Percentiles rank a stretch among this genome's conserved stretches.
phyloP scores from a whole-genome alignment of 352 stramenopile genomes.

The Thraustochytrium striatum region DNA sequence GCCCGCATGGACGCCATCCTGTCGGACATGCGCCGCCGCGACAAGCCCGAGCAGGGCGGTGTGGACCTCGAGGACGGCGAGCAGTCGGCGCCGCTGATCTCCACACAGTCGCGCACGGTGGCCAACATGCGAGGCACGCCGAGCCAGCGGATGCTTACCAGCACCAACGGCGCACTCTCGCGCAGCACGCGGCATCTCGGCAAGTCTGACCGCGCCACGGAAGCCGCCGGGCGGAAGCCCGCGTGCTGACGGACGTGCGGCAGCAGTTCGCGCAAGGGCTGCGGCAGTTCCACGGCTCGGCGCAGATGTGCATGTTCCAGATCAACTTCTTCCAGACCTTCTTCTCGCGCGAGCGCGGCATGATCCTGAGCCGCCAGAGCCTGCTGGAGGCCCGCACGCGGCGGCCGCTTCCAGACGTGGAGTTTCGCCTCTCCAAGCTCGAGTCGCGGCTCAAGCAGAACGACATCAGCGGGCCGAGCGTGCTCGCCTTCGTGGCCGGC shows the following conservation, averaged over 20 bases:
- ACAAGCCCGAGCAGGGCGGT: too few relatives aligned
- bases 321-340: constrained; percentile 35
- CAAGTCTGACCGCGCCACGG: background rate
- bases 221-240: background rate
- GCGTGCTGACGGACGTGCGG: constrained; percentile 2
- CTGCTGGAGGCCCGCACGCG: background rate
- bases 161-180: too few relatives aligned
- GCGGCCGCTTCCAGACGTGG: background rate
- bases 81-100: too few relatives aligned
- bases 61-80: too few relatives aligned
- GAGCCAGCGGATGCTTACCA: too few relatives aligned
- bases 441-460: background rate
- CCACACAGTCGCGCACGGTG: too few relatives aligned
- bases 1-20: too few relatives aligned
- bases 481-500: constrained; percentile 41
- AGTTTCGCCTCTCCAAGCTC: constrained; percentile 30
- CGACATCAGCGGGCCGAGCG: background rate
- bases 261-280: background rate
- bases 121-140: too few relatives aligned
- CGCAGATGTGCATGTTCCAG: constrained; percentile 30
- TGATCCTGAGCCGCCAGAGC: background rate
- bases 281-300: background rate
- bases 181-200: too few relatives aligned
- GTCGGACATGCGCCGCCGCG: too few relatives aligned
- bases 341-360: constrained; percentile 16